phyloP scores from a whole-genome alignment of 768 basidiomycete species.

The Hypholoma fasciculare region DNA sequence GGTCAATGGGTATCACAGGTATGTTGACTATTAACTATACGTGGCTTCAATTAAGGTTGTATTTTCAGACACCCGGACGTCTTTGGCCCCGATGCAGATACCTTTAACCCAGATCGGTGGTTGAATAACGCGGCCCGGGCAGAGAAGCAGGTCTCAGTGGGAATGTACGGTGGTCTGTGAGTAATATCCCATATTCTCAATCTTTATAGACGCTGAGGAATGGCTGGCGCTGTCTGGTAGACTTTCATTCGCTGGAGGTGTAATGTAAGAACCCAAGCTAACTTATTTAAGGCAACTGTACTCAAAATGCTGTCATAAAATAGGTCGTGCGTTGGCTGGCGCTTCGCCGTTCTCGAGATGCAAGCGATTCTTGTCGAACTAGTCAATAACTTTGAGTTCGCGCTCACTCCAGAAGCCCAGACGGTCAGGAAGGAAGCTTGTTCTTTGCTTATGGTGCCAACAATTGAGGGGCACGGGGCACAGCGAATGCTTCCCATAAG shows the following conservation, averaged over 20 bases:
- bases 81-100: slow-evolving; percentile 48
- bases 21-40: neutral
- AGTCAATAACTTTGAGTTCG: slow-evolving; percentile 55
- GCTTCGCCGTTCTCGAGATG: slow-evolving; percentile 55
- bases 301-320: neutral
- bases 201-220: neutral
- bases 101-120: slow-evolving; percentile 53
- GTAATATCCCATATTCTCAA: slow-evolving; percentile 9
- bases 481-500: slow-evolving; percentile 41
- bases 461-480: slow-evolving; percentile 39
- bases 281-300: neutral
- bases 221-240: slow-evolving; percentile 10
- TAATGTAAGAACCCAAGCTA: slow-evolving; percentile 22
- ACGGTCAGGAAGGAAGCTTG: slow-evolving; percentile 39
- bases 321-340: slow-evolving; percentile 39
- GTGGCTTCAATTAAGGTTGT: neutral
- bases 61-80: slow-evolving; percentile 35
- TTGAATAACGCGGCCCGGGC: slow-evolving; percentile 32
- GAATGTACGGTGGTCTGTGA: slow-evolving; percentile 50
- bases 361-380: slow-evolving; percentile 59
- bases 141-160: slow-evolving; percentile 40
- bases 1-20: slow-evolving; percentile 57
- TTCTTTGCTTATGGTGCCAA: slow-evolving; percentile 38
- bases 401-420: slow-evolving; percentile 34
- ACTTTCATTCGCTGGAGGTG: slow-evolving; percentile 31